These are phyloP conservation scores for Saccharomyces hybrid DNA, from an alignment of 1,139 yeast genomes.

Conservation along the genomic window DNA sequence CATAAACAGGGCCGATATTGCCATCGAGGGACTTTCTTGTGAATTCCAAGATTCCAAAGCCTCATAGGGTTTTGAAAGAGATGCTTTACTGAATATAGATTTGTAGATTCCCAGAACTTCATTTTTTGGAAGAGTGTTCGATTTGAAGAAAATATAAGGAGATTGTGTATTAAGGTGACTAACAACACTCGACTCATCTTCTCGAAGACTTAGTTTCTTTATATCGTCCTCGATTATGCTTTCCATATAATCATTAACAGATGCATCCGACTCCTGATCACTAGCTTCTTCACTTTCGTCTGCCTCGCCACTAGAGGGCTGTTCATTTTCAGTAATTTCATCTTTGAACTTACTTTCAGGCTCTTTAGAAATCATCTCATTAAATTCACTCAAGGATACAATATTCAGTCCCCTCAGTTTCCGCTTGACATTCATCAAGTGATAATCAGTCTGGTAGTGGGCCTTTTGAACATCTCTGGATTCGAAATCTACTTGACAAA, in stretches of 20 bases:
- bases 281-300: slow-evolving; percentile 1
- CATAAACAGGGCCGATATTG: slow-evolving; percentile 72
- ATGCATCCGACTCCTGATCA: neutral
- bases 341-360: slow-evolving; percentile 34
- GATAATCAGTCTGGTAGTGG: slow-evolving; percentile 56
- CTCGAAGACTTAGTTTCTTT: slow-evolving; percentile 10
- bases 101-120: slow-evolving; percentile 67
- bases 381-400: slow-evolving; percentile 50
- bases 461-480: slow-evolving; percentile 27
- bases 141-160: slow-evolving; percentile 51
- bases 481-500: slow-evolving; percentile 24
- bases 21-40: slow-evolving; percentile 13
- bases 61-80: slow-evolving; percentile 35
- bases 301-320: slow-evolving; percentile 14
- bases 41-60: slow-evolving; percentile 26
- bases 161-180: slow-evolving; percentile 58
- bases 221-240: slow-evolving; percentile 8
- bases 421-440: slow-evolving; percentile 55
- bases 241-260: slow-evolving; percentile 4
- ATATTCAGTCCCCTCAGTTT: slow-evolving; percentile 40
- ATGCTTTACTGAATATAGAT: slow-evolving; percentile 43
- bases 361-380: slow-evolving; percentile 42
- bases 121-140: slow-evolving; percentile 38
- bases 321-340: slow-evolving; percentile 54
- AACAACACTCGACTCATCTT: slow-evolving; percentile 30